A percentile compares a stretch with the other conserved stretches of the same genome.
These are phyloP conservation scores for Podospora pseudocomata DNA, from an alignment of 495 filamentous ascomycete genomes.

Conservation along the genomic window DNA sequence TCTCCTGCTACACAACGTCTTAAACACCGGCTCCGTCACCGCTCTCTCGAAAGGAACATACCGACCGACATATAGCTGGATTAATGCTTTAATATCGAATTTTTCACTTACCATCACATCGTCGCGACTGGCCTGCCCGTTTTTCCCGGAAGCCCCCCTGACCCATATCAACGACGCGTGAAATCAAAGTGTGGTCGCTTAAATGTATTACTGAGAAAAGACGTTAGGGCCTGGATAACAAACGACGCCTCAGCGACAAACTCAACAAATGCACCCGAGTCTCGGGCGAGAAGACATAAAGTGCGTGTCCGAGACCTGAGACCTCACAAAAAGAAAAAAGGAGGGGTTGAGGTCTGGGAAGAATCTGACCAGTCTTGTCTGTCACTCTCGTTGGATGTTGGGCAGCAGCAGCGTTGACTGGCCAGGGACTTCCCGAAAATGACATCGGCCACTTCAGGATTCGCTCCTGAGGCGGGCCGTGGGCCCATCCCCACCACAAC, in stretches of 20 bases:
- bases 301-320: background rate
- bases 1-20: background rate
- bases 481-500: constrained; percentile 5
- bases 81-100: constrained; percentile 1
- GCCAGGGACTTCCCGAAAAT: constrained; percentile 12
- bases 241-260: background rate
- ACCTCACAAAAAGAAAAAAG: background rate
- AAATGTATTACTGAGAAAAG: background rate
- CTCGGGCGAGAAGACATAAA: background rate
- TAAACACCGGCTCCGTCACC: background rate
- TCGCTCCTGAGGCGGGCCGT: constrained; percentile 7
- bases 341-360: background rate
- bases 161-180: background rate
- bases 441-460: constrained; percentile 15
- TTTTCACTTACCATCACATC: background rate
- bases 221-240: background rate
- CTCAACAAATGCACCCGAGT: background rate
- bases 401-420: background rate
- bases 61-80: background rate
- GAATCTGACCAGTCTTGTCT: background rate
- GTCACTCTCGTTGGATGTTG: background rate
- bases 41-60: background rate
- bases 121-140: background rate
- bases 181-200: background rate
- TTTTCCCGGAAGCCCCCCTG: background rate